These are phyloP conservation scores for Phylloporus sp. DNA, from an alignment of 768 basidiomycete genomes.

Conservation along the genomic window DNA sequence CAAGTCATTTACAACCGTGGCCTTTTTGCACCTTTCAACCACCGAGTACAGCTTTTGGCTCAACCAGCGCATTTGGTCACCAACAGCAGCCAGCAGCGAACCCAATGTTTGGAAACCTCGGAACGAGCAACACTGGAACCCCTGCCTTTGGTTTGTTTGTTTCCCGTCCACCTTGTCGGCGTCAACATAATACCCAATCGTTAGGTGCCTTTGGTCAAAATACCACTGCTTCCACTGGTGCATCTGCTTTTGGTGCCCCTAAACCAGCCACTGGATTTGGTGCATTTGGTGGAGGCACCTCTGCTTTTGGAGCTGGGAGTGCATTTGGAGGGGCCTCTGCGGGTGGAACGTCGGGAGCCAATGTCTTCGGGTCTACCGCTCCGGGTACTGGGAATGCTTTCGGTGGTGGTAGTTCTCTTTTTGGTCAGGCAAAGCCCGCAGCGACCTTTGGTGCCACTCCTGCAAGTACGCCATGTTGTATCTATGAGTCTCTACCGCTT, in stretches of 20 bases:
- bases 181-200: constrained; percentile 6
- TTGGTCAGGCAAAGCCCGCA: constrained; percentile 52
- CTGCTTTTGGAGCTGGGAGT: constrained; percentile 40
- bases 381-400: constrained; percentile 35
- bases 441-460: constrained; percentile 43
- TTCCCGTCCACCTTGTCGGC: not conserved
- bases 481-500: constrained; percentile 5
- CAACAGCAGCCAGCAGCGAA: constrained; percentile 67
- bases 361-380: constrained; percentile 34
- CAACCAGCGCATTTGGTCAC: constrained; percentile 56
- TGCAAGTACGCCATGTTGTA: constrained; percentile 23
- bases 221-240: constrained; percentile 33
- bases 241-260: constrained; percentile 56
- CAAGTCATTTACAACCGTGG: constrained; percentile 28
- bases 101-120: constrained; percentile 75
- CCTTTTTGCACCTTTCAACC: constrained; percentile 23
- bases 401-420: constrained; percentile 48
- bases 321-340: constrained; percentile 39
- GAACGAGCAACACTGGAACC: constrained; percentile 32
- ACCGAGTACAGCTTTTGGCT: constrained; percentile 48
- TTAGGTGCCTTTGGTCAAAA: constrained; percentile 41
- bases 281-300: constrained; percentile 61
- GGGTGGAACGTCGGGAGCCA: constrained; percentile 30
- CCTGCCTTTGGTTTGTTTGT: constrained; percentile 35
- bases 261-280: constrained; percentile 78